These are phyloP conservation scores for Candida alai DNA, from an alignment of 805 yeast species.

Conservation along the genomic window DNA sequence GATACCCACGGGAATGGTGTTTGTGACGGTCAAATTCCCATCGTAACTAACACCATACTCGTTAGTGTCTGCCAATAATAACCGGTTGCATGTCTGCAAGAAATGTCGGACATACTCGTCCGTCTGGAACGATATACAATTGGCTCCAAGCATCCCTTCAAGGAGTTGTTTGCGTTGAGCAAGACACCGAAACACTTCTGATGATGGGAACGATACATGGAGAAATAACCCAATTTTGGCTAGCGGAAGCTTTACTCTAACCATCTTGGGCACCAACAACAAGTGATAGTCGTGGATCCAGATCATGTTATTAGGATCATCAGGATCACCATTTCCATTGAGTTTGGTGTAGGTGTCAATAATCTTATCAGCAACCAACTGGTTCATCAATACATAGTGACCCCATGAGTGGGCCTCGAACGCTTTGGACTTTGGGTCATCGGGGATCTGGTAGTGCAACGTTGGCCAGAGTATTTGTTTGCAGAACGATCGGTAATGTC, in stretches of 20 bases:
- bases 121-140: conserved; percentile 84
- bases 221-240: conserved; percentile 90
- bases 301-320: conserved; percentile 55
- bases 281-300: conserved; percentile 97
- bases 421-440: conserved; percentile 87
- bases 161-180: conserved; percentile 79
- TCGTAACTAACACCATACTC: conserved; percentile 57
- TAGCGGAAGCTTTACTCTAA: conserved; percentile 67
- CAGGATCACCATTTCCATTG: conserved; percentile 43
- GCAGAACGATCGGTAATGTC: conserved; percentile 88
- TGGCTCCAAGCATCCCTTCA: conserved; percentile 85
- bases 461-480: conserved; percentile 97
- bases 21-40: conserved; percentile 53
- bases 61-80: conserved; percentile 79
- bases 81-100: conserved; percentile 80
- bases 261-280: conserved; percentile 79
- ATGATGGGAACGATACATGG: conserved; percentile 92
- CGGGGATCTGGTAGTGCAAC: conserved; percentile 89
- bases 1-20: conserved; percentile 72
- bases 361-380: conserved; percentile 72
- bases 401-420: conserved; percentile 96
- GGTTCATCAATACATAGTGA: conserved; percentile 72
- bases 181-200: conserved; percentile 90
- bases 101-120: conserved; percentile 93
- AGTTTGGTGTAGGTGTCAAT: conserved; percentile 53